Conservation (phyloP, 164 flowering plant species). For the Piper betle region DNA sequence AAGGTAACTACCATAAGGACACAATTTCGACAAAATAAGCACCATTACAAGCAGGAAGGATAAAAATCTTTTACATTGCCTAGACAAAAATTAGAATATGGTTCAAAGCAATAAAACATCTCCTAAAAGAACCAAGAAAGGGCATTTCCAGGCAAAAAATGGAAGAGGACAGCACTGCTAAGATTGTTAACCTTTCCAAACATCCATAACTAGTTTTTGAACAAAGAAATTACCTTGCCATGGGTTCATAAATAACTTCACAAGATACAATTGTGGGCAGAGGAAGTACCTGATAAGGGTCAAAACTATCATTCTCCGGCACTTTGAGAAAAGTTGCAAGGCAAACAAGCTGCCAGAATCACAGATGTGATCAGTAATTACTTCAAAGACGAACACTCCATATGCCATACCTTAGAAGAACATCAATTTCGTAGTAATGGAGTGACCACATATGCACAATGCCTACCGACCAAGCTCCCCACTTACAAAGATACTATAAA, state of each 20-base stretch:
- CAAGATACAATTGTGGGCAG: conserved; percentile 1
- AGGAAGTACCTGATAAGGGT: conserved; percentile 74
- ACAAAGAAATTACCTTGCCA: neutral
- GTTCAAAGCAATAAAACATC: neutral
- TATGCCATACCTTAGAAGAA: no score
- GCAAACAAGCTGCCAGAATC: conserved; percentile 67
- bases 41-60: neutral
- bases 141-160: neutral
- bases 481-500: no score
- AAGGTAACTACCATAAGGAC: neutral
- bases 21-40: neutral
- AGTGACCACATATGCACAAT: no score
- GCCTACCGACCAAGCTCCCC: no score
- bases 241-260: neutral
- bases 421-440: no score
- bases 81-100: no score
- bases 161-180: neutral
- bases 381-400: no score
- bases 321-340: conserved; percentile 93
- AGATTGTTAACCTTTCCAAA: neutral
- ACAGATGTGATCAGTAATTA: no score
- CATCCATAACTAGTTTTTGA: neutral
- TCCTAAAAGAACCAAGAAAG: neutral
- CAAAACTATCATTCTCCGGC: conserved; percentile 79
- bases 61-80: neutral